phyloP scores from a whole-genome alignment of 129 eudicot genomes.

The Deinandra increscens region DNA sequence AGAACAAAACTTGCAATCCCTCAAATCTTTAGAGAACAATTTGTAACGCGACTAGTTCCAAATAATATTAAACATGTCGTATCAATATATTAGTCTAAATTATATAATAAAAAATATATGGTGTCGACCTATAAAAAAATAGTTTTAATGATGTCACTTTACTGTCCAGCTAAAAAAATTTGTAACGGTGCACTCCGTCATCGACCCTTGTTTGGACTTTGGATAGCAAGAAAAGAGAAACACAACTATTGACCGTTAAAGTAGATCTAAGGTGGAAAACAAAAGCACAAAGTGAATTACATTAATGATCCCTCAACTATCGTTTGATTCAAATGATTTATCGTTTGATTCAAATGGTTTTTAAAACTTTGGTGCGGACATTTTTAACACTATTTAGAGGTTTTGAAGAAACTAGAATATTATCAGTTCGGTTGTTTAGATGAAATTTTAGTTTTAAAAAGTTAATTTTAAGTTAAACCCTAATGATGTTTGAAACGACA shows the following conservation, averaged over 20 bases:
- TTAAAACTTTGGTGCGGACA: not conserved
- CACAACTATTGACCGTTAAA: constrained; percentile 24
- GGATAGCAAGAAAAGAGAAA: constrained; percentile 27
- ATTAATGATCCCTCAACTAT: constrained; percentile 12
- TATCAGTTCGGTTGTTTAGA: no score
- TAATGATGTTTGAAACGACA: no score
- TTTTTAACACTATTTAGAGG: not conserved
- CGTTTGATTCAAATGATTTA: not conserved
- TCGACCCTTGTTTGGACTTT: constrained; percentile 24
- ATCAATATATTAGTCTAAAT: no score
- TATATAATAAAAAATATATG: no score
- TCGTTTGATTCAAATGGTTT: not conserved
- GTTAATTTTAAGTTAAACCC: no score
- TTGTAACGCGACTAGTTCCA: no score
- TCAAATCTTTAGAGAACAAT: no score
- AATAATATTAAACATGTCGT: no score
- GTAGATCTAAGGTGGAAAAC: constrained; percentile 6
- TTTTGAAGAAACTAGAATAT: no score
- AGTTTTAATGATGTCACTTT: not conserved
- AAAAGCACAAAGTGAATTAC: constrained; percentile 16
- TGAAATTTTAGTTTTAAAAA: no score
- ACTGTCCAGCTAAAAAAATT: not conserved
- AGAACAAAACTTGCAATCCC: no score
- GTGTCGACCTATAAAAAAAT: not conserved
- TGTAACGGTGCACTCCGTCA: constrained; percentile 12